Evolutionary conservation across 2,329 filamentous ascomycete genomes (phyloP).

Genomic region (Talaromyces rugulosus): DNA sequence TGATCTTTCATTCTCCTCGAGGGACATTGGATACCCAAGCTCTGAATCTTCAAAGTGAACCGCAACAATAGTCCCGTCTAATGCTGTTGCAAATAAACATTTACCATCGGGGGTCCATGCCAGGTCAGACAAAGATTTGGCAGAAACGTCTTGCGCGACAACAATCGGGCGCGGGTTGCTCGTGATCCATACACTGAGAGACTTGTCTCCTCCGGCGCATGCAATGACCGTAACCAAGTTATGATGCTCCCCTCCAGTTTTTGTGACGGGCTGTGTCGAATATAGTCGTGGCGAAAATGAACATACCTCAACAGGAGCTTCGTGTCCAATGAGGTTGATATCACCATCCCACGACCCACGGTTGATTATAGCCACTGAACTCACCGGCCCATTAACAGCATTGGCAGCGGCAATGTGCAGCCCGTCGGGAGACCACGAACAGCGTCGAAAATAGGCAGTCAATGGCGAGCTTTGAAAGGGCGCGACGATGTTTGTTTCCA

Average conservation of each 20-base stretch:
- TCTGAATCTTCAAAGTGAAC: slow-evolving; percentile 81
- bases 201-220: slow-evolving; percentile 94
- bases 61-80: slow-evolving; percentile 83
- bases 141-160: slow-evolving; percentile 80
- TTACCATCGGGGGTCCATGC: slow-evolving; percentile 92
- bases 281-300: slow-evolving; percentile 94
- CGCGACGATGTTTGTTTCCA: slow-evolving; percentile 83
- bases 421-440: slow-evolving; percentile 96
- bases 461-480: slow-evolving; percentile 90
- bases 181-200: slow-evolving; percentile 95
- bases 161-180: slow-evolving; percentile 88
- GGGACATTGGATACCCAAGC: slow-evolving; percentile 78
- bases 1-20: slow-evolving; percentile 87
- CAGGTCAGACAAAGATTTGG: slow-evolving; percentile 90
- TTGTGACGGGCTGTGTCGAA: slow-evolving; percentile 58
- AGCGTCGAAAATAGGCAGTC: slow-evolving; percentile 93
- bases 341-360: slow-evolving; percentile 91
- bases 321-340: slow-evolving; percentile 95
- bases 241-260: slow-evolving; percentile 39
- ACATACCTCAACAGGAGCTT: slow-evolving; percentile 94
- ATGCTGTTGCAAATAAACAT: slow-evolving; percentile 76
- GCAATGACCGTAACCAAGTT: slow-evolving; percentile 84
- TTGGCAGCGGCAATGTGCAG: slow-evolving; percentile 97
- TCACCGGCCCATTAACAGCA: slow-evolving; percentile 94
- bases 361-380: slow-evolving; percentile 93